phyloP scores from a whole-genome alignment of 331 rosid genomes.

The Malus hybrid region DNA sequence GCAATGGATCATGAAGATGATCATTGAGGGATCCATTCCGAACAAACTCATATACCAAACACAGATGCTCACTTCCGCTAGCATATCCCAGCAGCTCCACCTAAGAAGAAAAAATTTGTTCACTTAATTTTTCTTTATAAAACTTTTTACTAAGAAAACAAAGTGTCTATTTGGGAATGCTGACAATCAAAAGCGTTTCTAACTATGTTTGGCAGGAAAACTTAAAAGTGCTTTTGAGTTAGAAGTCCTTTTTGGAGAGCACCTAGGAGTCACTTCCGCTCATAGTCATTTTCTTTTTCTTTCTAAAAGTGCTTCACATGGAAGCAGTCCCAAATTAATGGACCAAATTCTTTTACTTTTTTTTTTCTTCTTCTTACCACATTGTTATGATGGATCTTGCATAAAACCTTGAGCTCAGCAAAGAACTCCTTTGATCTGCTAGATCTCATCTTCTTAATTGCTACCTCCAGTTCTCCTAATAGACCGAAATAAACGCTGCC shows the following conservation, averaged over 20 bases:
- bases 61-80: slow-evolving; percentile 8
- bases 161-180: too few species aligned
- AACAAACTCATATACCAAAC: slow-evolving; percentile 11
- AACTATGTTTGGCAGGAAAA: too few species aligned
- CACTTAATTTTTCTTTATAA: neutral
- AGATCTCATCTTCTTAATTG: slow-evolving; percentile 16
- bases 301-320: neutral
- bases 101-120: neutral
- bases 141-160: too few species aligned
- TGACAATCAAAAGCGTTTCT: neutral
- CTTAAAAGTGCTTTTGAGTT: neutral
- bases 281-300: neutral
- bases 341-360: neutral
- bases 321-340: neutral
- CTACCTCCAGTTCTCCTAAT: slow-evolving; percentile 9
- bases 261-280: neutral
- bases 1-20: slow-evolving; percentile 20
- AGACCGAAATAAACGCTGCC: slow-evolving; percentile 7
- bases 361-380: slow-evolving; percentile 4
- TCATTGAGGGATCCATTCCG: slow-evolving; percentile 16
- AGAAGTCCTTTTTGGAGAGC: too few species aligned
- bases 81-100: slow-evolving; percentile 19
- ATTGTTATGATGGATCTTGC: slow-evolving; percentile 19
- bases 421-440: slow-evolving; percentile 10
- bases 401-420: slow-evolving; percentile 19